Base-by-base conservation (phyloP, 805 yeast species). In the Candida suzukii region DNA sequence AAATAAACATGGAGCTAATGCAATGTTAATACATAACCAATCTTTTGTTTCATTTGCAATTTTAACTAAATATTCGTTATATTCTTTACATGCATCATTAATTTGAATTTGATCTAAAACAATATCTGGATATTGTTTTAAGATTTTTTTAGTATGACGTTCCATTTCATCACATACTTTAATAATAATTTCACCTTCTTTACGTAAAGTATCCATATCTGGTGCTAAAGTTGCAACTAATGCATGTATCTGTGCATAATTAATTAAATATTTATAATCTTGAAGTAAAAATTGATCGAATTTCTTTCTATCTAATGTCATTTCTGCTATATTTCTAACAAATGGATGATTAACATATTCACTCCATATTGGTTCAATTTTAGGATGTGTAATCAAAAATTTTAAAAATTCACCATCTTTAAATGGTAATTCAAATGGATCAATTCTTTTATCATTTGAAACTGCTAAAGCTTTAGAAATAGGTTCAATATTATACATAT, bases 1-100 rank as follows among this genome's bases (percentile, higher is more conserved):
- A 54, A 79, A 72, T 38, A 83, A 60, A 57, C 95, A 85, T 1
- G 95, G 93, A 8, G 87, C 74, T 41, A 83, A 58, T 0, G 91
- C 85, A 8, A 80, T 72, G 43, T 77, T 76, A 39, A 83, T 71
- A 36, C 79, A 84, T 25, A 80, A 56, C 74, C 80, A 80, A 54
- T 80, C 80, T 22, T 74, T 71, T 24, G 70, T 69, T 32, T 61
- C 63, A 20, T 66, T 60, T 4, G 81, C 81, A 6, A 81, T 60
- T 18, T 74, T 69, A 32, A 70, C 51, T 43, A 86, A 64, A 47
- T 77, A 83, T 30, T 80, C 67, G 27, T 83, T 73, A 57, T 86
- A 86, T 2, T 70, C 73, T 32, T 64, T 52, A 49, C 87, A 73
- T 9, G 86, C 85, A 10, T 66, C 58, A 3, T 78, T 76, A 35